Percentiles rank a stretch among this genome's conserved stretches.
These are phyloP conservation scores for Amanita fuliginea DNA, from an alignment of 768 basidiomycete genomes.

Conservation along the genomic window DNA sequence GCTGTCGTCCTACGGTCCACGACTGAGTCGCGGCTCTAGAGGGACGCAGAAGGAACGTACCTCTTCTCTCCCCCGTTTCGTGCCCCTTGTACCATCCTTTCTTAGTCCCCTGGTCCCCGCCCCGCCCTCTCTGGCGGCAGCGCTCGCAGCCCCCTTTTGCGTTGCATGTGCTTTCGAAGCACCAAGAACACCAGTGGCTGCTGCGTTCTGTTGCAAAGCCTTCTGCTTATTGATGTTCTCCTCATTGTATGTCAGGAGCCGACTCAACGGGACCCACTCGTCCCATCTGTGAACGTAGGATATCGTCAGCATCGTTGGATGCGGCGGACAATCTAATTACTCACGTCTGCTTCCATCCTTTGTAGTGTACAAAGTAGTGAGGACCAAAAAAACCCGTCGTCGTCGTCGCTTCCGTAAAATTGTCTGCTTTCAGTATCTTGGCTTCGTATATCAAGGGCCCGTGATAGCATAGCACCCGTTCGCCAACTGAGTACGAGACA, in stretches of 20 bases:
- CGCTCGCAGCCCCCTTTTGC: slow-evolving; percentile 10
- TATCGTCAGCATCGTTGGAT: neutral
- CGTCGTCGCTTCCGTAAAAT: slow-evolving; percentile 53
- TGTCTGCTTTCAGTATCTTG: slow-evolving; percentile 66
- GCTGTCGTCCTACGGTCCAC: slow-evolving; percentile 52
- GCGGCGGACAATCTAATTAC: slow-evolving; percentile 14
- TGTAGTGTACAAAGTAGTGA: slow-evolving; percentile 96
- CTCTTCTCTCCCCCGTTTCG: slow-evolving; percentile 68
- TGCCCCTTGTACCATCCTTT: slow-evolving; percentile 56
- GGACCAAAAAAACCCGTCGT: slow-evolving; percentile 53
- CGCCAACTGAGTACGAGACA: slow-evolving; percentile 41
- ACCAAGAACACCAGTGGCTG: slow-evolving; percentile 10
- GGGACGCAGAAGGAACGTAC: slow-evolving; percentile 23
- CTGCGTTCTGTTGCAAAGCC: slow-evolving; percentile 31
- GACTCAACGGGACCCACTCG: slow-evolving; percentile 82
- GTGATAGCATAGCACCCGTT: slow-evolving; percentile 88
- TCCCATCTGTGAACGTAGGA: slow-evolving; percentile 59
- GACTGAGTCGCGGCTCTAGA: neutral
- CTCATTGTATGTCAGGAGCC: slow-evolving; percentile 81
- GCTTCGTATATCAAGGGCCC: slow-evolving; percentile 95
- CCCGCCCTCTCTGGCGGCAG: slow-evolving; percentile 17
- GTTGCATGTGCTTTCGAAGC: slow-evolving; percentile 5
- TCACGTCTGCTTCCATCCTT: slow-evolving; percentile 98
- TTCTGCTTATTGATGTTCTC: slow-evolving; percentile 73
- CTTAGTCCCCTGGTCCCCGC: slow-evolving; percentile 24